Evolutionary conservation across 1,139 yeast species (phyloP), one percentile per base, ranked within the genome.

Genomic region (Scheffersomyces quercinus): DNA sequence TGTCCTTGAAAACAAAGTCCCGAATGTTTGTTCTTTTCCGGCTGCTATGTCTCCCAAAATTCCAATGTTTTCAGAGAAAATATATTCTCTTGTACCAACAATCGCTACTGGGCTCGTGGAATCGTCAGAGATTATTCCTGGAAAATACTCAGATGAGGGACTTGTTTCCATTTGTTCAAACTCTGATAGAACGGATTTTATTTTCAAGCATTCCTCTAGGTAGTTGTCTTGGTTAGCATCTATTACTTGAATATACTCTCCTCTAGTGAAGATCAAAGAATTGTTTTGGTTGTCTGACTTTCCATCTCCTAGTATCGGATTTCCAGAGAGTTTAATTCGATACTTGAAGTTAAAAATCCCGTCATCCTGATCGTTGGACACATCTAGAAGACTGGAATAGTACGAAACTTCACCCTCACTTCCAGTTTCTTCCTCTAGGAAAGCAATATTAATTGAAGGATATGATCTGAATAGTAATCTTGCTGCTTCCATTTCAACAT

Each of bases 161-260:
- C 67, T 67, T 54, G 54, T 8, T 53, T 68, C 51, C 67, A 58
- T 60, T 52, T 86, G 91, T 55, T 88, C 96, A 64, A 89, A 89
- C 53, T 88, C 96, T 1, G 89, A 78, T 26, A 88, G 63, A 3
- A 88, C 81, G 4, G 90, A 82, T 51, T 95, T 77, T 31, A 88
- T 86, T 60, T 88, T 88, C 47, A 88, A 61, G 54, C 96, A 88
- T 58, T 88, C 96, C 56, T 88, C 96, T 28, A 88, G 58, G 58
- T 88, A 88, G 58, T 88, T 87, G 59, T 88, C 96, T 59, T 88
- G 96, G 53, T 88, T 88, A 0, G 96, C 93, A 65, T 88, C 96
- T 37, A 88, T 81, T 1, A 88, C 87, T 62, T 88, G 96, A 48
- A 88, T 84, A 54, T 88, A 88, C 54, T 88, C 96, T 1, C 96